These are phyloP conservation scores for Solanum habrochaites DNA, from an alignment of 257 asterid genomes.

Conservation along the genomic window DNA sequence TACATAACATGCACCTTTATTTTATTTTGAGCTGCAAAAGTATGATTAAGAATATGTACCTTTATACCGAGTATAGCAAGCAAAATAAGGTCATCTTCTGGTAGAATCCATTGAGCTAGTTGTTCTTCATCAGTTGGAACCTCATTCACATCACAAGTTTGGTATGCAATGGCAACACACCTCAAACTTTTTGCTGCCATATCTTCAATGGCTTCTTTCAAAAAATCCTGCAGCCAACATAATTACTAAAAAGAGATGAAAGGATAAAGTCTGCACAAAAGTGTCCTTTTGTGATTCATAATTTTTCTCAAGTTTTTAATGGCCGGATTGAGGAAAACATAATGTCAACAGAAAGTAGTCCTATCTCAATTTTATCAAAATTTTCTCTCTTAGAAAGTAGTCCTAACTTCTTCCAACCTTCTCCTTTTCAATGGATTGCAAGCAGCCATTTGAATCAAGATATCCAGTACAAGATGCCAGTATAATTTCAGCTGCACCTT, in stretches of 20 bases:
- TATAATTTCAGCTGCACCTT: constrained; percentile 97
- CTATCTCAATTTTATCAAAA: background rate
- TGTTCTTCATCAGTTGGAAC: constrained; percentile 72
- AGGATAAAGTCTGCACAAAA: background rate
- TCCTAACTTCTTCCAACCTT: constrained; percentile 33
- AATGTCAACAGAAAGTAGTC: background rate
- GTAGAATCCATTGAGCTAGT: constrained; percentile 60
- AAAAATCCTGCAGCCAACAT: constrained; percentile 40
- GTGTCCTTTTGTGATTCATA: background rate
- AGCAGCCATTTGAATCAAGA: constrained; percentile 46
- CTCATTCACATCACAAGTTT: constrained; percentile 34
- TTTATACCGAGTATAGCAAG: constrained; percentile 88
- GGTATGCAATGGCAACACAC: constrained; percentile 89
- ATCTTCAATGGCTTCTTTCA: constrained; percentile 53
- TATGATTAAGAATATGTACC: constrained; percentile 27
- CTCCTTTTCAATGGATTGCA: constrained; percentile 43
- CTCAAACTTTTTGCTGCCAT: constrained; percentile 93
- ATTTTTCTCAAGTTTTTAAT: background rate
- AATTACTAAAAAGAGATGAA: background rate
- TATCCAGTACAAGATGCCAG: constrained; percentile 54
- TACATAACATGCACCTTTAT: constrained; percentile 43
- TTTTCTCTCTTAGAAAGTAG: background rate
- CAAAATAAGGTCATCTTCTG: constrained; percentile 70
- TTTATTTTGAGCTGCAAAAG: background rate
- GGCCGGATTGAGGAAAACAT: background rate